Evolutionary conservation across 2,329 filamentous ascomycete species (phyloP), one percentile per base, ranked within the genome.

Genomic region (Pezicula carpinea): DNA sequence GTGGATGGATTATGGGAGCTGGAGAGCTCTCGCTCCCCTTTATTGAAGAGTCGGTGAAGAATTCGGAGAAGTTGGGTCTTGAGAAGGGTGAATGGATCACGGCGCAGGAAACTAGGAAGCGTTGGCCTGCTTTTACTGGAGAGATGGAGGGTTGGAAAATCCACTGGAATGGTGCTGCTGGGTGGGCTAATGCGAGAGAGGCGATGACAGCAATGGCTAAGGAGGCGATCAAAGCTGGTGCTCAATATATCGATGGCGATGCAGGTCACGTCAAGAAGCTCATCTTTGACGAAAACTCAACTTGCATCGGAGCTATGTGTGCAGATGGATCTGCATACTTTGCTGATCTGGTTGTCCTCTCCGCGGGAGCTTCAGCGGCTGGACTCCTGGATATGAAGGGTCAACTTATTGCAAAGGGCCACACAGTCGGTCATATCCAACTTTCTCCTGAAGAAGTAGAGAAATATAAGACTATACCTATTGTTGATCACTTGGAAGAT

Each of bases 291-390:
- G 58, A 65, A 35, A 58, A 60, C 10, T 73, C 74, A 15, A 57
- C 58, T 35, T 75, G 73, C 54, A 62, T 56, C 1, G 80, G 80
- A 18, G 72, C 81, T 17, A 58, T 59, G 29, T 69, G 76, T 14
- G 64, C 58, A 33, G 66, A 69, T 50, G 78, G 76, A 3, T 59
- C 66, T 17, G 58, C 64, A 2, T 66, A 76, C 47, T 65, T 57
- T 17, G 80, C 77, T 1, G 71, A 77, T 47, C 75, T 75, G 58
- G 65, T 78, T 15, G 54, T 81, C 8, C 57, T 81, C 32, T 70
- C 71, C 39, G 73, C 78, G 1, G 78, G 77, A n/a, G 77, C 78
- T 1, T 76, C 76, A 63, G 80, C 77, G 3, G 72, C 71, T 29
- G 59, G 67, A 15, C 56, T 81, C 13, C 68, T 80, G 48, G 72